These are phyloP conservation scores for Penicillium simplicissimum DNA, from an alignment of 495 filamentous ascomycete genomes.

Conservation along the genomic window DNA sequence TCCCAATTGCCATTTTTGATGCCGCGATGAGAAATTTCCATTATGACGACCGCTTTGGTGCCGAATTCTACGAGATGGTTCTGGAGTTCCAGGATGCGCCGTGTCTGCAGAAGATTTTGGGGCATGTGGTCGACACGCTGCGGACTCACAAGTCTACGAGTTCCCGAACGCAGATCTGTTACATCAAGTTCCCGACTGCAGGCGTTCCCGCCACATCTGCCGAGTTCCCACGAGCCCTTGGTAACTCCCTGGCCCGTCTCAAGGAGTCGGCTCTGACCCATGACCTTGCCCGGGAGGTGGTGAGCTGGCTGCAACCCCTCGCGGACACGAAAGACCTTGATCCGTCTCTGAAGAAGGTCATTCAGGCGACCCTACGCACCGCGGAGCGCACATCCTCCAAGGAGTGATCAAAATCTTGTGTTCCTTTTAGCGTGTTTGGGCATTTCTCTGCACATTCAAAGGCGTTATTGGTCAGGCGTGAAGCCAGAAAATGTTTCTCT, in stretches of 20 bases:
- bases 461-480: conserved; percentile 20
- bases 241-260: conserved; percentile 62
- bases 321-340: conserved; percentile 61
- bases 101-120: conserved; percentile 66
- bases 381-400: conserved; percentile 35
- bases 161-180: conserved; percentile 63
- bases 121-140: conserved; percentile 71
- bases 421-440: neutral
- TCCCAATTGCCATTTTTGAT: conserved; percentile 91
- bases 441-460: conserved; percentile 6
- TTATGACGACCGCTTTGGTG: conserved; percentile 60
- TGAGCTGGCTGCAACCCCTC: conserved; percentile 59
- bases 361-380: conserved; percentile 56
- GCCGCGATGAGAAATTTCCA: conserved; percentile 76
- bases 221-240: conserved; percentile 72
- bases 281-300: conserved; percentile 54
- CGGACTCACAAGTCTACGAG: conserved; percentile 57
- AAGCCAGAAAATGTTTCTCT: neutral
- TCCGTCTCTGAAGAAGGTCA: conserved; percentile 62
- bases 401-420: conserved; percentile 12
- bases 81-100: conserved; percentile 63
- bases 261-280: conserved; percentile 37
- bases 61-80: conserved; percentile 79
- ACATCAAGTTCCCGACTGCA: conserved; percentile 67
- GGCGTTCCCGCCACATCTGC: conserved; percentile 62